These are phyloP conservation scores for Fusarium ambrosium DNA, from an alignment of 2,329 filamentous ascomycete species.

Conservation along the genomic window DNA sequence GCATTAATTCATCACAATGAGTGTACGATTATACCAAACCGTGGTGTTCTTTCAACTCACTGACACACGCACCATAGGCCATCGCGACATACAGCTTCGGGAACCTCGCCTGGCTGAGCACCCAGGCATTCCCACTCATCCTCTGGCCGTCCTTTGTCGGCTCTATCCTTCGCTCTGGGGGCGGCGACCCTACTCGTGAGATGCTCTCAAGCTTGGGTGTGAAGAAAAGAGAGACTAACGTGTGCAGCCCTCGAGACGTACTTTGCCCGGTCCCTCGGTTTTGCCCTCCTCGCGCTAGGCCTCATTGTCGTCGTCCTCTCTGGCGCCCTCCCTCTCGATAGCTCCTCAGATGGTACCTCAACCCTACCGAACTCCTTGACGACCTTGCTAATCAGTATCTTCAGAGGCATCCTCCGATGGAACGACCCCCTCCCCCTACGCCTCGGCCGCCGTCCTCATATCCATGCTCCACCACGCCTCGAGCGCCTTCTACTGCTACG, in stretches of 20 bases:
- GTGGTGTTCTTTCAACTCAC: neutral
- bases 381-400: constrained; percentile 4
- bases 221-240: neutral
- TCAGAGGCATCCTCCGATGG: constrained; percentile 43
- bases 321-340: constrained; percentile 75
- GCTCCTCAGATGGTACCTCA: constrained; percentile 57
- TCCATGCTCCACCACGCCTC: constrained; percentile 75
- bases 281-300: constrained; percentile 75
- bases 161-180: constrained; percentile 56
- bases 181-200: constrained; percentile 51
- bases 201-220: neutral
- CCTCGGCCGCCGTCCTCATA: constrained; percentile 74
- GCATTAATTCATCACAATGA: constrained; percentile 26
- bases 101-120: constrained; percentile 64
- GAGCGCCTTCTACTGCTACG: constrained; percentile 76
- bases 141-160: constrained; percentile 63
- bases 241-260: constrained; percentile 75
- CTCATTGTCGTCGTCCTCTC: constrained; percentile 76
- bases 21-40: constrained; percentile 19
- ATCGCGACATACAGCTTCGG: constrained; percentile 65
- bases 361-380: neutral
- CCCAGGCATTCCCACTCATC: constrained; percentile 63
- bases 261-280: constrained; percentile 78
- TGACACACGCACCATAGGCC: constrained; percentile 53
- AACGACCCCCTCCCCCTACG: constrained; percentile 70